Evolutionary conservation across 2,329 filamentous ascomycete genomes (phyloP), one percentile per base, ranked within the genome.

Genomic region (Tolypocladium inflatum): DNA sequence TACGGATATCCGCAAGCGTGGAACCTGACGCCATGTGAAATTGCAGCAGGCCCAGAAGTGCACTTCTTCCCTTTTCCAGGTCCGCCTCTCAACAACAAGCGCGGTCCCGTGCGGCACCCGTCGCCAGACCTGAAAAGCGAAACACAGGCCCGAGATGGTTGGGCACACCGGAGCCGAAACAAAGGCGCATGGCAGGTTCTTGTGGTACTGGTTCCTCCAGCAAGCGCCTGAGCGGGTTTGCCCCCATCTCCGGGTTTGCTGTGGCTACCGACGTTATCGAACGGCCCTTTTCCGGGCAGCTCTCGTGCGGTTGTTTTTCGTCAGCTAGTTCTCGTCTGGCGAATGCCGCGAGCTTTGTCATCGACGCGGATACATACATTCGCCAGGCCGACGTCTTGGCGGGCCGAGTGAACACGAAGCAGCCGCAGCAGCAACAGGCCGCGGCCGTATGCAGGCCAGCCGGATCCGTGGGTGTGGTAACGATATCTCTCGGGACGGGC

Each of bases 261-360:
- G 30, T 43, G 55, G 35, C 43, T 41, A 42, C 43, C 55, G 37
- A 57, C 43, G 17, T 55, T 23, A 43, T 23, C 53, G 39, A 55
- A 55, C 53, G 51, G 43, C 50, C 51, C 51, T 39, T 13, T 39
- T 30, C 38, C 51, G 55, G 55, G 55, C 23, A 51, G 37, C 38
- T 38, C 50, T 54, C 51, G 33, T 19, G n/a, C 23, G 10, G 21
- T n/a, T 42, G 11, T 41, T 33, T 30, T 21, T 57, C 56, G 51
- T 30, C 43, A 42, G 9, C 53, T 54, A 42, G 38, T 42, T 54
- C 56, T 9, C 33, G 41, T 48, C 42, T 21, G 54, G 57, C 48
- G 21, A 58, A 56, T 58, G 57, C 33, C 54, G 54, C 57, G 57
- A 58, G 54, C 57, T 58, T 58, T 58, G 57, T 58, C 57, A 58